Conservation (phyloP, 2,329 filamentous ascomycete genomes). For the Aspergillus fumigatus region DNA sequence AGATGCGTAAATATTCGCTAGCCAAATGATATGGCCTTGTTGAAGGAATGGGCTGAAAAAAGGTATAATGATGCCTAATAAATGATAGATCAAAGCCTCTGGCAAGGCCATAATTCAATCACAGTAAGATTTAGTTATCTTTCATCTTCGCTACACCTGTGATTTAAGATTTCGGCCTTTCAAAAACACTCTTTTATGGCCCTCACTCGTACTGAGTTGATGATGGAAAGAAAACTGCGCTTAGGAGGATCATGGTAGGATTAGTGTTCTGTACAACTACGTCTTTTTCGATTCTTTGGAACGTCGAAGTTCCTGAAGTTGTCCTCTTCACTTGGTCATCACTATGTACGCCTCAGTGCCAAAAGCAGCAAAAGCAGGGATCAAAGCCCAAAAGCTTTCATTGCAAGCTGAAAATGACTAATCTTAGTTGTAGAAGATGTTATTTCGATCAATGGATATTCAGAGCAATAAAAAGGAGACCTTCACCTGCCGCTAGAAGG, state of each 20-base stretch:
- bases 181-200: not conserved
- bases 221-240: not conserved
- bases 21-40: too few relatives aligned
- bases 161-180: not conserved
- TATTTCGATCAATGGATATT: not conserved
- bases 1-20: too few relatives aligned
- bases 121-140: not conserved
- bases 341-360: not conserved
- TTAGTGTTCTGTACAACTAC: not conserved
- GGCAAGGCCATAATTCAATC: not conserved
- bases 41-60: too few relatives aligned
- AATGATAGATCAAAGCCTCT: not conserved
- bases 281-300: not conserved
- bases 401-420: not conserved
- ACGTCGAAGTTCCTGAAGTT: not conserved
- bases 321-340: not conserved
- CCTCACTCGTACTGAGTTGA: not conserved
- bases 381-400: not conserved
- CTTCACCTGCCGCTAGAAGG: not conserved
- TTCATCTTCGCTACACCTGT: not conserved
- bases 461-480: not conserved
- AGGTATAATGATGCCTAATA: not conserved
- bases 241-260: not conserved
- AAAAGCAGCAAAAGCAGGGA: too few relatives aligned
- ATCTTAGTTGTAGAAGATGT: not conserved